Evolutionary conservation across 73 alveolate genomes (phyloP).

Genomic region (Breviolum minutum): DNA sequence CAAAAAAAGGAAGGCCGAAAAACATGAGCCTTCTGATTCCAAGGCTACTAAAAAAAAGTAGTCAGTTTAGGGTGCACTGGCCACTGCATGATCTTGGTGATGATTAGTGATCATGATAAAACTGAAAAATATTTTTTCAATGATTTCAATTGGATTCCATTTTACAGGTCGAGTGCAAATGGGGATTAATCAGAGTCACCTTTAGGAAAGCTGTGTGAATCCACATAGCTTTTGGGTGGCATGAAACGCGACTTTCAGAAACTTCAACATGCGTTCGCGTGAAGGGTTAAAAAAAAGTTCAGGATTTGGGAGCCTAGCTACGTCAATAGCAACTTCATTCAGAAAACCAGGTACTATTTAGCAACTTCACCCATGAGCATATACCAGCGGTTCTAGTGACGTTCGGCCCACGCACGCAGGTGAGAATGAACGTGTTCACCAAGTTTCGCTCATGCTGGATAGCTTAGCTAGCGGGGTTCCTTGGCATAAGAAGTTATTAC

Average conservation of each 20-base stretch:
- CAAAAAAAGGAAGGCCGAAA: background rate
- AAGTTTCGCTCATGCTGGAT: slow-evolving; percentile 30
- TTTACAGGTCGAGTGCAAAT: background rate
- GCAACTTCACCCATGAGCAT: background rate
- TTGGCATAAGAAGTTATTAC: background rate
- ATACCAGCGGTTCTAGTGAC: background rate
- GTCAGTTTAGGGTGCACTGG: background rate
- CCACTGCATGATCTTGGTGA: background rate
- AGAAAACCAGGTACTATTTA: background rate
- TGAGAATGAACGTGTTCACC: background rate
- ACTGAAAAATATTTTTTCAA: background rate
- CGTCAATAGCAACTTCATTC: background rate
- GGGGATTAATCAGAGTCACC: background rate
- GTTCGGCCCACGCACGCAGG: slow-evolving; percentile 14
- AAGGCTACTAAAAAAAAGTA: background rate
- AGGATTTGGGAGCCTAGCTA: background rate
- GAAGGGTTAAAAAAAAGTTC: background rate
- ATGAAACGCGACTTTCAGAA: background rate
- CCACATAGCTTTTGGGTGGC: slow-evolving; percentile 8
- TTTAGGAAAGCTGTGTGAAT: slow-evolving; percentile 1
- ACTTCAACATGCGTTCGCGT: background rate
- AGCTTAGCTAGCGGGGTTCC: slow-evolving; percentile 29
- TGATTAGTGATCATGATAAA: background rate
- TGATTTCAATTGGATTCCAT: background rate
- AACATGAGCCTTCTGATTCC: background rate